These are phyloP conservation scores for Penicillium paradoxum DNA, from an alignment of 495 filamentous ascomycete genomes.

Conservation along the genomic window DNA sequence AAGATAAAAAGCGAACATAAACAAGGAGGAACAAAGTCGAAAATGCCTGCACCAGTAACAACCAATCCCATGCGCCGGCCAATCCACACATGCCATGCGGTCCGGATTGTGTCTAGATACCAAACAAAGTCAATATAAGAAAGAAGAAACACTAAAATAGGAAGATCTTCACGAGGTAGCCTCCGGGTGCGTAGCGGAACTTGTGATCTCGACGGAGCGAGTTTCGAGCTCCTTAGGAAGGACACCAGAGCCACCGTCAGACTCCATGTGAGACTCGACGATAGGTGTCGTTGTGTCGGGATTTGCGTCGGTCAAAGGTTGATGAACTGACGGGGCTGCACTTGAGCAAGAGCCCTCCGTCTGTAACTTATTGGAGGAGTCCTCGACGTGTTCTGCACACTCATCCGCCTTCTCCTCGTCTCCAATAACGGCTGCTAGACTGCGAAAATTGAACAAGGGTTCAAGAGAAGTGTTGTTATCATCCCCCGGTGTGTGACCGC, in stretches of 20 bases:
- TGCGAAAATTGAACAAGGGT: constrained; percentile 87
- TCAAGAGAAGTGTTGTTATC: constrained; percentile 57
- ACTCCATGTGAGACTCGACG: constrained; percentile 8
- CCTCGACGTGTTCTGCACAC: constrained; percentile 44
- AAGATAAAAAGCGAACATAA: neutral
- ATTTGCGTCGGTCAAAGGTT: constrained; percentile 9
- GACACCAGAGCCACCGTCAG: constrained; percentile 13
- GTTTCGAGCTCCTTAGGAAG: constrained; percentile 38
- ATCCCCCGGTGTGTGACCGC: constrained; percentile 32
- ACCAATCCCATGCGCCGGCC: constrained; percentile 19
- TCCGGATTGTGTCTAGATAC: constrained; percentile 4
- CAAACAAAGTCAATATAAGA: constrained; percentile 3
- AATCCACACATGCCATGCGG: constrained; percentile 19
- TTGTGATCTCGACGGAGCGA: constrained; percentile 36
- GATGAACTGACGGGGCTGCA: constrained; percentile 16
- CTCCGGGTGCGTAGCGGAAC: constrained; percentile 21
- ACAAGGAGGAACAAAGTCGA: neutral
- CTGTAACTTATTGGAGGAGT: constrained; percentile 13
- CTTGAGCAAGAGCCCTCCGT: constrained; percentile 27
- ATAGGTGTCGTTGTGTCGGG: constrained; percentile 2
- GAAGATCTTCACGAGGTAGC: constrained; percentile 24
- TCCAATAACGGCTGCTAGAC: constrained; percentile 79
- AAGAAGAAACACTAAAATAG: neutral
- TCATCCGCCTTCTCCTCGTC: constrained; percentile 51
- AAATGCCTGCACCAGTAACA: constrained; percentile 2